Percentiles rank a stretch among this genome's conserved stretches.
Evolutionary conservation across 2,329 filamentous ascomycete genomes (phyloP).

Genomic region (Penicillium sp.): DNA sequence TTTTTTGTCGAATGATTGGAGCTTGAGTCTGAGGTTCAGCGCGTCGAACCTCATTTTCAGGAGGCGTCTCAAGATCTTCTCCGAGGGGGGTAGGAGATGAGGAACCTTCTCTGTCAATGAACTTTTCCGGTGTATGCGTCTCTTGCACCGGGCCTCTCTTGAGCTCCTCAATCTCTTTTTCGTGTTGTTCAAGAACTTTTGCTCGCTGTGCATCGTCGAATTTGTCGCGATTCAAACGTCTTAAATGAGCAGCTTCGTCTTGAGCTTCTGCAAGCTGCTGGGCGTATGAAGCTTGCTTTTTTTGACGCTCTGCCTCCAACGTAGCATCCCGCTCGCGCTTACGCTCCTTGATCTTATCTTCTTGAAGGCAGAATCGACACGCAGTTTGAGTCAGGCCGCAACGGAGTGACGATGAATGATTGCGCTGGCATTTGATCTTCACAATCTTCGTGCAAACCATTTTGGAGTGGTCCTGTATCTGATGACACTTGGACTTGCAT

Average conservation of each 20-base stretch:
- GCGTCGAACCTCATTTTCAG: not conserved
- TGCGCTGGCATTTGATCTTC: conserved; percentile 51
- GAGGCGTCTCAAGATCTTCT: not conserved
- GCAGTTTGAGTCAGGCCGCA: conserved; percentile 47
- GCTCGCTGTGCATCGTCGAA: conserved; percentile 20
- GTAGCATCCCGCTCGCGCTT: conserved; percentile 52
- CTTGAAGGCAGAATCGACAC: conserved; percentile 56
- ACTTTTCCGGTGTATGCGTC: not conserved
- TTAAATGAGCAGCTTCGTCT: conserved; percentile 24
- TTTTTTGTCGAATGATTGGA: not conserved
- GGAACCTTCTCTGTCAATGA: not conserved
- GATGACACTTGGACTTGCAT: conserved; percentile 65
- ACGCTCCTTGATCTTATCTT: conserved; percentile 50
- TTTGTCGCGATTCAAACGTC: conserved; percentile 18
- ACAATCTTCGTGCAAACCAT: conserved; percentile 51
- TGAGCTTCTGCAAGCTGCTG: conserved; percentile 25
- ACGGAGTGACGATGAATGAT: conserved; percentile 51
- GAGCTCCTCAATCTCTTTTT: conserved; percentile 20
- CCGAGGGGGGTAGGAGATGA: not conserved
- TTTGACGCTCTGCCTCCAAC: conserved; percentile 40
- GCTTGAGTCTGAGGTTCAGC: not conserved
- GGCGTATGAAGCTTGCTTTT: conserved; percentile 22
- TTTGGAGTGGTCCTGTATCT: conserved; percentile 59
- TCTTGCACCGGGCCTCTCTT: not conserved
- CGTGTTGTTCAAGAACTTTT: conserved; percentile 21